Evolutionary conservation across 139 green algal genomes (phyloP).

Genomic region (Pleodorina starrii): DNA sequence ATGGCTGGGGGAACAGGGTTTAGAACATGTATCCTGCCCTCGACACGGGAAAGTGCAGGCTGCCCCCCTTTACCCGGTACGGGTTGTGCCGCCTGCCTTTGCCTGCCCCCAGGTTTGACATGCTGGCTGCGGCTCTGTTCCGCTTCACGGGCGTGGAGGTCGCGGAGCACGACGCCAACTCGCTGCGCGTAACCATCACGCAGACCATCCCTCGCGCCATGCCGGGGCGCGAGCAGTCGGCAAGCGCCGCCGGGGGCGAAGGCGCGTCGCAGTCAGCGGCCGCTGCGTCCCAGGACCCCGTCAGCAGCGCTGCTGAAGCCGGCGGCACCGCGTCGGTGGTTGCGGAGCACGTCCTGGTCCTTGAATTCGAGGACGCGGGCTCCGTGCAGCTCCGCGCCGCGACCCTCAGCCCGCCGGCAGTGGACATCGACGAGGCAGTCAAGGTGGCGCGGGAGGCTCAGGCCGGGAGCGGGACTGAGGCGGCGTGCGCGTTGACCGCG

Average conservation of each 20-base stretch:
- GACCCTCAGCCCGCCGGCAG: background rate
- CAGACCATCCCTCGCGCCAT: conserved; percentile 42
- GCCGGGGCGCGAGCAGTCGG: conserved; percentile 3
- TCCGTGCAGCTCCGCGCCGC: background rate
- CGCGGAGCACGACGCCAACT: background rate
- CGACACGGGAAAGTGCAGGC: no score
- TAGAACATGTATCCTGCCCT: no score
- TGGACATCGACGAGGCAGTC: conserved; percentile 26
- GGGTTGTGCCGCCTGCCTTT: no score
- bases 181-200: conserved; percentile 3
- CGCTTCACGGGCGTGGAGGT: conserved; percentile 23
- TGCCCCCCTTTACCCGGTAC: no score
- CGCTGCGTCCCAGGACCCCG: background rate
- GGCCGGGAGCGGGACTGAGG: background rate
- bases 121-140: background rate
- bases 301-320: background rate
- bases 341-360: conserved; percentile 7
- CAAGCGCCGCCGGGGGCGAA: background rate
- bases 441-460: background rate
- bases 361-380: background rate
- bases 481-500: background rate
- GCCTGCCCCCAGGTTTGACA: conserved; percentile 7
- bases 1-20: no score
- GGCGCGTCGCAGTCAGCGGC: background rate
- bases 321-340: background rate